Conservation (phyloP, 1,139 yeast genomes). For the Meyerozyma smithsonii region DNA sequence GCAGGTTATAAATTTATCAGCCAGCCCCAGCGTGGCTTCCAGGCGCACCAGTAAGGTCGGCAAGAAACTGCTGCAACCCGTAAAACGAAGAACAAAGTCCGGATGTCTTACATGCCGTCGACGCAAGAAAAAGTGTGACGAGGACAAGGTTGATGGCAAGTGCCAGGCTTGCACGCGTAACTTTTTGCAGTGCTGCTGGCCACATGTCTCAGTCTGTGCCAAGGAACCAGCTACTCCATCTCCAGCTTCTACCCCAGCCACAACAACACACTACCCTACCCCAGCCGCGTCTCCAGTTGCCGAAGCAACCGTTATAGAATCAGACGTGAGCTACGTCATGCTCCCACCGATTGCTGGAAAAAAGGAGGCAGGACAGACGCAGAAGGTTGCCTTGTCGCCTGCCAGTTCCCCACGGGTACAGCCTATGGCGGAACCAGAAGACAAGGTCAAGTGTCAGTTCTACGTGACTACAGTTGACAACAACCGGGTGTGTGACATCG, state of each 20-base stretch:
- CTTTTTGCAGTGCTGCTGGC: conserved; percentile 39
- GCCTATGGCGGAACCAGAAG: background rate
- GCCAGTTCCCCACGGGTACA: background rate
- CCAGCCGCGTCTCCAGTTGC: background rate
- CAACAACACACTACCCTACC: conserved; percentile 1
- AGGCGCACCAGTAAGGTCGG: conserved; percentile 3
- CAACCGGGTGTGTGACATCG: background rate
- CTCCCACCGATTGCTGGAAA: background rate
- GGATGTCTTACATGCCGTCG: conserved; percentile 74
- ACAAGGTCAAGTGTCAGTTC: background rate
- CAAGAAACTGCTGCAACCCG: conserved; percentile 10
- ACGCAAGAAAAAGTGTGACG: conserved; percentile 72
- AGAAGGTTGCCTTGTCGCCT: background rate
- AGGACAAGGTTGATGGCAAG: conserved; percentile 42
- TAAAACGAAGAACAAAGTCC: conserved; percentile 52
- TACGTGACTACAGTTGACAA: background rate
- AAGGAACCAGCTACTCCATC: background rate
- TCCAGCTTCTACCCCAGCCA: background rate
- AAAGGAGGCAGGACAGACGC: background rate
- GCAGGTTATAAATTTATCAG: conserved; percentile 35
- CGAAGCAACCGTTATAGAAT: background rate
- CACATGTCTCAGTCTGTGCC: conserved; percentile 7
- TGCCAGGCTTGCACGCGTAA: conserved; percentile 46
- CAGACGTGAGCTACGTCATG: background rate
- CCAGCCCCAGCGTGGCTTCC: conserved; percentile 16